Conservation (phyloP, 805 yeast genomes). For the Kluyveromyces wickerhamii region DNA sequence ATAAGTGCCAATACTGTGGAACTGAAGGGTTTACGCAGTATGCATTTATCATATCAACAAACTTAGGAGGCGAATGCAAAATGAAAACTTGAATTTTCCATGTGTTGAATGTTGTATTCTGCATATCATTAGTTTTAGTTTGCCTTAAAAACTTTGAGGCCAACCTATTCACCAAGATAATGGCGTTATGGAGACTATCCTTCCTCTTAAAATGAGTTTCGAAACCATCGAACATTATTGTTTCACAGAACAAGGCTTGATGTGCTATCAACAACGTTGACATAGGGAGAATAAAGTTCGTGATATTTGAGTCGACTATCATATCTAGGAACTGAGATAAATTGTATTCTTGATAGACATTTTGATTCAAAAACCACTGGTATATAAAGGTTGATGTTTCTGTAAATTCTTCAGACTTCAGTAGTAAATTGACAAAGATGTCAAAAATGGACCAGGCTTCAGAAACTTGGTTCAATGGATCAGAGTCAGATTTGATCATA, state of each 20-base stretch:
- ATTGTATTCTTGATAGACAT: background rate
- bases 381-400: constrained; percentile 8
- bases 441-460: constrained; percentile 13
- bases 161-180: constrained; percentile 5
- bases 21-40: constrained; percentile 5
- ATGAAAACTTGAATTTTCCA: constrained; percentile 6
- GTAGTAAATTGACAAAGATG: constrained; percentile 11
- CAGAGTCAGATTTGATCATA: constrained; percentile 3
- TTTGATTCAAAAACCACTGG: constrained; percentile 8
- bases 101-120: constrained; percentile 1
- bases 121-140: background rate
- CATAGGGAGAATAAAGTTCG: background rate
- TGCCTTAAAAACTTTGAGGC: constrained; percentile 4
- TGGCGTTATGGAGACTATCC: constrained; percentile 5
- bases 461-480: background rate
- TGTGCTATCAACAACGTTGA: background rate
- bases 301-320: background rate
- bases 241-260: constrained; percentile 5
- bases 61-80: constrained; percentile 8
- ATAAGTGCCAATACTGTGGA: constrained; percentile 19
- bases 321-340: constrained; percentile 2
- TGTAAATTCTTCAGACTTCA: constrained; percentile 8
- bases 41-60: constrained; percentile 6
- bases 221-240: constrained; percentile 1
- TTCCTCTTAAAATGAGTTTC: constrained; percentile 4